Conservation (phyloP, 2,329 filamentous ascomycete genomes). For the Fusarium oligoseptatum region DNA sequence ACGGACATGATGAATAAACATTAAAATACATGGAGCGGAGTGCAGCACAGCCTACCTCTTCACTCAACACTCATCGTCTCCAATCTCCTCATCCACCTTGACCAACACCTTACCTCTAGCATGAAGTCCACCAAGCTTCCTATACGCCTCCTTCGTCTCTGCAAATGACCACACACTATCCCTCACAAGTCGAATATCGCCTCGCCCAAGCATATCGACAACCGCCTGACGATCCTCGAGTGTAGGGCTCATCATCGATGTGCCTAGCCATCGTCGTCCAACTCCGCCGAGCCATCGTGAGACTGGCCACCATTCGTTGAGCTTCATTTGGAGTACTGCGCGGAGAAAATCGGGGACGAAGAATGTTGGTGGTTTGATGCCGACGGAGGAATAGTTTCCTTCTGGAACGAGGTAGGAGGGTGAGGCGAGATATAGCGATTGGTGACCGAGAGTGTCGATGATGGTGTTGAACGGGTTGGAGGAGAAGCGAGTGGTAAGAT, state of each 20-base stretch:
- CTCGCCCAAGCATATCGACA: conserved; percentile 51
- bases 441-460: conserved; percentile 64
- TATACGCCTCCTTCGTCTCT: conserved; percentile 53
- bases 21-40: not conserved
- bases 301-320: conserved; percentile 55
- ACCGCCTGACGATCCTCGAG: conserved; percentile 51
- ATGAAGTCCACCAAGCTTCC: conserved; percentile 49
- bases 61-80: conserved; percentile 37
- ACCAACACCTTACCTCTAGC: conserved; percentile 57
- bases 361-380: conserved; percentile 54
- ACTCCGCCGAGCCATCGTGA: conserved; percentile 53
- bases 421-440: conserved; percentile 59
- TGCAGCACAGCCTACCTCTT: not conserved
- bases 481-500: conserved; percentile 51
- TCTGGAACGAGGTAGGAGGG: conserved; percentile 54
- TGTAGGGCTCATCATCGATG: conserved; percentile 52
- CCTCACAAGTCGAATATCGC: conserved; percentile 52
- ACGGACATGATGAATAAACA: not conserved
- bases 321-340: conserved; percentile 52
- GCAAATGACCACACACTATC: conserved; percentile 56
- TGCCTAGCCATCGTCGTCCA: conserved; percentile 52
- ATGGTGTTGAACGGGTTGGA: conserved; percentile 57
- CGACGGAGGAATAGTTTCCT: conserved; percentile 58
- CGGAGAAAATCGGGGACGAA: conserved; percentile 48
- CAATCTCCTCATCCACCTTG: conserved; percentile 45